Conservation (phyloP, 148 eudicot species). For the Tetragonia tetragonoides region DNA sequence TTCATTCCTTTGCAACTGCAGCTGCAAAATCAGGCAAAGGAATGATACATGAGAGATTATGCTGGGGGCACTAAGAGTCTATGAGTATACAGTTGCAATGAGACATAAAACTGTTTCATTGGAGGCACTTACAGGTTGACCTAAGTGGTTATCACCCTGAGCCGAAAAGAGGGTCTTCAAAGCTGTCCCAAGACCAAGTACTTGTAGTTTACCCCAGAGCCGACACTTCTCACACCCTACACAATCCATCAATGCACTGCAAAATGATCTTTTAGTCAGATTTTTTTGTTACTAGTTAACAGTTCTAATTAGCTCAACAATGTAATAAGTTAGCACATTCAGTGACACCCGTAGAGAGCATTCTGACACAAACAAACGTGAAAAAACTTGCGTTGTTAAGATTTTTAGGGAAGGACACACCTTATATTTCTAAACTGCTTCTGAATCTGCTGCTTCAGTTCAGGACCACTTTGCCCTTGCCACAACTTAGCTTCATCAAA, state of each 20-base stretch:
- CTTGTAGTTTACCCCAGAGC: conserved; percentile 97
- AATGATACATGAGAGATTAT: neutral
- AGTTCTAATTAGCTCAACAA: neutral
- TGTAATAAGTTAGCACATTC: neutral
- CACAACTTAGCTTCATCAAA: conserved; percentile 94
- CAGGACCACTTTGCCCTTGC: conserved; percentile 95
- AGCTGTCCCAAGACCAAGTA: conserved; percentile 96
- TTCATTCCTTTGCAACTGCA: conserved; percentile 43
- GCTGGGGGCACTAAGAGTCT: neutral
- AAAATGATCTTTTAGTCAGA: conserved; percentile 16
- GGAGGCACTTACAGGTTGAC: conserved; percentile 52
- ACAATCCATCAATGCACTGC: conserved; percentile 95
- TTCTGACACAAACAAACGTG: neutral
- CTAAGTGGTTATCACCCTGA: conserved; percentile 40
- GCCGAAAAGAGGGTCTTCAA: conserved; percentile 83
- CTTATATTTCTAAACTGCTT: conserved; percentile 85
- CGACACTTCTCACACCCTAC: conserved; percentile 97
- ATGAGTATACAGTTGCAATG: neutral
- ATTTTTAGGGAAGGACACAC: conserved; percentile 20
- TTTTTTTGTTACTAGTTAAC: neutral
- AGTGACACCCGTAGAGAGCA: neutral
- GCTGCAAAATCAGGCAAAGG: conserved; percentile 21
- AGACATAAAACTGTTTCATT: neutral
- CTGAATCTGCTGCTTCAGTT: conserved; percentile 78
- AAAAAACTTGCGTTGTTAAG: neutral